Conservation (phyloP, 2,329 filamentous ascomycete species). For the Graphiopsis chlorocephala region DNA sequence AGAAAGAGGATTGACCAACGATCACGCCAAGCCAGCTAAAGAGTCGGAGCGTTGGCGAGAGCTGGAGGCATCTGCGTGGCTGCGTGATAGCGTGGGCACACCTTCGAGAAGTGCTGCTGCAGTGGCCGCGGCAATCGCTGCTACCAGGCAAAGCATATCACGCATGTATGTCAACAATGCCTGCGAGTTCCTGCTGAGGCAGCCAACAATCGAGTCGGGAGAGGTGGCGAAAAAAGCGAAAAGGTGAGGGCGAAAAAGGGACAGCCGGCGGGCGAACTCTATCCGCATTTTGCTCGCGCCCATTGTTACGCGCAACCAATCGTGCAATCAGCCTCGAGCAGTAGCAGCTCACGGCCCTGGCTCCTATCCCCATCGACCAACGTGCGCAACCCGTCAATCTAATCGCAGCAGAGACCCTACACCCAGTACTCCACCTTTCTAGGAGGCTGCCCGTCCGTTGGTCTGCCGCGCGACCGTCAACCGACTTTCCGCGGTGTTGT, state of each 20-base stretch:
- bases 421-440: not conserved
- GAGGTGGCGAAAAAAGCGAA: not conserved
- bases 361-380: conserved; percentile 6
- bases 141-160: not conserved
- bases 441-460: not conserved
- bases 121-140: not conserved
- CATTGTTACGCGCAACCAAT: not conserved
- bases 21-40: not conserved
- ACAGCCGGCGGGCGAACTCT: not conserved
- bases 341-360: conserved; percentile 2
- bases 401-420: not conserved
- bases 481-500: not conserved
- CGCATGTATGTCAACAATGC: not conserved
- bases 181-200: not conserved
- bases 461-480: not conserved
- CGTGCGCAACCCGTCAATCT: not conserved
- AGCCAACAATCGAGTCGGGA: not conserved
- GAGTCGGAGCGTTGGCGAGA: not conserved
- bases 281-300: not conserved
- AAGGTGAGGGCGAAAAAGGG: not conserved
- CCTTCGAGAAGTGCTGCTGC: not conserved
- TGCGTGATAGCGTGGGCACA: not conserved
- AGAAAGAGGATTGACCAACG: not conserved
- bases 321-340: not conserved
- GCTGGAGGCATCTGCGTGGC: not conserved